phyloP scores from a whole-genome alignment of 2,329 filamentous ascomycete genomes.

The Verticillium longisporum region DNA sequence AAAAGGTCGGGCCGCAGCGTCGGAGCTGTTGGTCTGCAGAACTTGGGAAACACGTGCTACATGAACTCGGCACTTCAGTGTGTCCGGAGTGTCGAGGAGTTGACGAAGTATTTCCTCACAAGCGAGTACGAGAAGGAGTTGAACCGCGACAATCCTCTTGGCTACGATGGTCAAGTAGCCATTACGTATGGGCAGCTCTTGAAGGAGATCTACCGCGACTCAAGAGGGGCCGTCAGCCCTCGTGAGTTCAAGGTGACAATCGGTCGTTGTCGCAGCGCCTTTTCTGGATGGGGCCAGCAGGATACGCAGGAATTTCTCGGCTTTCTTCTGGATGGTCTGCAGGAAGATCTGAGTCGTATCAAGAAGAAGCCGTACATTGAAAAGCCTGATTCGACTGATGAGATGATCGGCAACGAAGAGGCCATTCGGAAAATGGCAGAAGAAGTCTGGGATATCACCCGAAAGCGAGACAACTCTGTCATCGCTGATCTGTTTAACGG shows the following conservation, averaged over 20 bases:
- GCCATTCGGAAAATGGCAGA: slow-evolving; percentile 81
- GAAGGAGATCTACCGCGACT: slow-evolving; percentile 69
- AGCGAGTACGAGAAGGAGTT: slow-evolving; percentile 71
- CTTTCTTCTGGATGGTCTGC: slow-evolving; percentile 87
- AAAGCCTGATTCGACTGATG: slow-evolving; percentile 95
- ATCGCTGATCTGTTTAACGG: slow-evolving; percentile 94
- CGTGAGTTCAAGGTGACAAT: slow-evolving; percentile 77
- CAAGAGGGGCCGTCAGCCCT: slow-evolving; percentile 65
- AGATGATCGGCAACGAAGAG: slow-evolving; percentile 77
- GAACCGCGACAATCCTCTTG: slow-evolving; percentile 78
- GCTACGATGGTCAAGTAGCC: slow-evolving; percentile 82
- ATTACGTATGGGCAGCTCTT: slow-evolving; percentile 72
- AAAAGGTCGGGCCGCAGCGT: slow-evolving; percentile 63
- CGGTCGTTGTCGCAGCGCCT: slow-evolving; percentile 73
- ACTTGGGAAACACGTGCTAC: slow-evolving; percentile 96
- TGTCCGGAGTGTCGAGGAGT: slow-evolving; percentile 84
- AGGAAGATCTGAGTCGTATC: slow-evolving; percentile 91
- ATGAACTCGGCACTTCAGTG: slow-evolving; percentile 98
- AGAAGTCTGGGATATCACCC: slow-evolving; percentile 86
- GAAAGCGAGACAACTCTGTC: slow-evolving; percentile 87
- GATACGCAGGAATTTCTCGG: slow-evolving; percentile 96
- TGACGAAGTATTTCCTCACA: slow-evolving; percentile 84
- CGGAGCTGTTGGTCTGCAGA: slow-evolving; percentile 78
- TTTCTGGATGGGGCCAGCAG: slow-evolving; percentile 92
- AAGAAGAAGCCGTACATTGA: slow-evolving; percentile 96